Evolutionary conservation across 106 monocot species (phyloP), one percentile per base, ranked within the genome.

Genomic region (Dendrobium chrysotoxum): DNA sequence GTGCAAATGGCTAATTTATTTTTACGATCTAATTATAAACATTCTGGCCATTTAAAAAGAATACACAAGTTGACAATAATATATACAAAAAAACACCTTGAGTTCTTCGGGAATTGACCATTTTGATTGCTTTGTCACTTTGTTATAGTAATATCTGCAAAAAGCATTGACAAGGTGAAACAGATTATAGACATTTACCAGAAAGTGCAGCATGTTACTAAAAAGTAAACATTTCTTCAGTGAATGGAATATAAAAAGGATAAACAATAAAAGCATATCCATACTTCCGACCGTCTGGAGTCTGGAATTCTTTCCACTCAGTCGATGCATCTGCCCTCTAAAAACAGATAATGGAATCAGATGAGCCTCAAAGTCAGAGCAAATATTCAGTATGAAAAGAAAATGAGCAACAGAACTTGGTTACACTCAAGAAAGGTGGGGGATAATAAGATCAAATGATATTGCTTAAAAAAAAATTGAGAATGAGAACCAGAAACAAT

Each of bases 71-170:
- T 40, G 40, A 7, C 4, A 73, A 20, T 40, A 9, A 15, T 21
- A 41, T 41, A 25, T 76, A 28, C 26, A 28, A 76, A 50, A 25
- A 57, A 23, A 26, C 73, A 99, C 99, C 99, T 95, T 99, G 35
- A 99, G 86, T 42, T 99, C 99, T 77, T 99, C 99, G 79, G 99
- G 99, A 80, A 99, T 95, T 65, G 86, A 88, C 99, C 99, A 99
- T 84, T 95, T 95, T 10, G 99, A 99, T 81, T 91, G 88, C 72
- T 93, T 99, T 73, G 91, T 95, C 17, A 93, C 86, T 81, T 95
- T 99, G 87, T 99, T 99, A 84, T 91, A 99, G 80, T 99, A 99
- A 79, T 99, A 99, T 85, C 99, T 99, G 88, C 25, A 88, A 53
- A 88, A 53, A 25, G 53, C 21, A 21, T 46, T 47, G 4, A 57